Base-by-base conservation (phyloP, 352 stramenopile genomes). In the Globisporangium uncinulatum region DNA sequence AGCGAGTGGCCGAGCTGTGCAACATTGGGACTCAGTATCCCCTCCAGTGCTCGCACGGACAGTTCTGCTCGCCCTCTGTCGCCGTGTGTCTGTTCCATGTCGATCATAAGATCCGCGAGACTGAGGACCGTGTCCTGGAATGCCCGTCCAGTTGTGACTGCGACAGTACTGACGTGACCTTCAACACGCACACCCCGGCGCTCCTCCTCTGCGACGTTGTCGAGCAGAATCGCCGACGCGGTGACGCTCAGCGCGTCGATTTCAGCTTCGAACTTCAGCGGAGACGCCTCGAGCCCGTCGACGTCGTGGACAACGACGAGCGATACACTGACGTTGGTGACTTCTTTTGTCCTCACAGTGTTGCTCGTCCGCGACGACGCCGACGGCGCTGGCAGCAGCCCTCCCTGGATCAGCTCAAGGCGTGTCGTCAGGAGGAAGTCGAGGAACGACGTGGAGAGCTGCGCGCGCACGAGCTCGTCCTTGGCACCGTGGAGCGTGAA, bases 361-460 rank as follows among this genome's bases (percentile, higher is more conserved):
- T 15, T 8, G 11, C 15, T 39, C 5, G 51, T 24, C 24, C 6
- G 20, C 8, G 14, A 3, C 21, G 17, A 42, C 10, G 19, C 4
- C 15, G 21, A 44, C 14, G n/a, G 37, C 3, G 9, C 19, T 46
- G 44, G 24, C 17, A 56, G 47, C 0, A 76, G 56, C 57, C 67
- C 57, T 57, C 54, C 64, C 5, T 46, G 55, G 17, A 85, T 69
- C 5, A 83, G 37, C 20, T 83, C 63, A 20, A 78, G 75, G 31
- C 66, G 69, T 21, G 70, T 74, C 24, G 54, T 29, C 21, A 79
- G 34, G 31, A 67, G 21, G 29, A 65, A 65, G 39, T 86, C 74
- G 8, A 88, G 7, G 51, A 80, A 86, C 0, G 62, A 45, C 13
- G 66, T 85, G 4, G 60, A 74, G 6, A 86, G 46, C 20, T 74